A percentile compares a stretch with the other conserved stretches of the same genome.
These are phyloP conservation scores for Aspergillus terreus DNA, from an alignment of 2,329 filamentous ascomycete species.

Conservation along the genomic window DNA sequence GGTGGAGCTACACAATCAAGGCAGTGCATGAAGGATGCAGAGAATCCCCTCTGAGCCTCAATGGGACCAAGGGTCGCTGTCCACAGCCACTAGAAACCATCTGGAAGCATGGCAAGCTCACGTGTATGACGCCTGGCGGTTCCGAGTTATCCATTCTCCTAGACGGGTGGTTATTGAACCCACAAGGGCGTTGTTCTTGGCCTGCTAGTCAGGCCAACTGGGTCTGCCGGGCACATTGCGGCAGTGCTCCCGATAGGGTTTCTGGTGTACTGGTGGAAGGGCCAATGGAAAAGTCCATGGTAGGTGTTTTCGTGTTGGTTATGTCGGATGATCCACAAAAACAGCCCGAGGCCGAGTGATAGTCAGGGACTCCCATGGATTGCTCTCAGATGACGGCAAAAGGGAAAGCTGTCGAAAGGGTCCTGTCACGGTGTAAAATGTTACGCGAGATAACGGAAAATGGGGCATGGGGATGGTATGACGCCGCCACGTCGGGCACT, in stretches of 20 bases:
- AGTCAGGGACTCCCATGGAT: no score
- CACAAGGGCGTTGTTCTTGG: not conserved
- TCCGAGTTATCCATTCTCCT: not conserved
- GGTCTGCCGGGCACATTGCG: not conserved
- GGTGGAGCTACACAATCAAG: not conserved
- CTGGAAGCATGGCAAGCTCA: not conserved
- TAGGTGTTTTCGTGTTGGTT: no score
- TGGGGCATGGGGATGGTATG: no score
- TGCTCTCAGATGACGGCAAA: no score
- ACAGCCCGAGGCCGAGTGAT: not conserved
- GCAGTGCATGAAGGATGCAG: not conserved
- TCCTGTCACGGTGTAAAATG: no score
- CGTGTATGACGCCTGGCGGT: not conserved
- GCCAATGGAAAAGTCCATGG: not conserved
- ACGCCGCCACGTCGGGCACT: no score
- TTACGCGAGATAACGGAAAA: no score
- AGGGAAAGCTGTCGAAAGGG: no score
- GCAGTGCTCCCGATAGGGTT: not conserved
- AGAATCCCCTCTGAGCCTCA: not conserved
- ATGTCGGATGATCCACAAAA: not conserved
- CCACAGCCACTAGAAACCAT: not conserved
- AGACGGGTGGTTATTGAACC: not conserved
- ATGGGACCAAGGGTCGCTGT: not conserved
- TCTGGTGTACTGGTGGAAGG: not conserved
- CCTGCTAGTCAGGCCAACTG: not conserved